A percentile compares a stretch with the other conserved stretches of the same genome.
phyloP scores from a whole-genome alignment of 2,329 filamentous ascomycete species.

The Colletotrichum somersetense region DNA sequence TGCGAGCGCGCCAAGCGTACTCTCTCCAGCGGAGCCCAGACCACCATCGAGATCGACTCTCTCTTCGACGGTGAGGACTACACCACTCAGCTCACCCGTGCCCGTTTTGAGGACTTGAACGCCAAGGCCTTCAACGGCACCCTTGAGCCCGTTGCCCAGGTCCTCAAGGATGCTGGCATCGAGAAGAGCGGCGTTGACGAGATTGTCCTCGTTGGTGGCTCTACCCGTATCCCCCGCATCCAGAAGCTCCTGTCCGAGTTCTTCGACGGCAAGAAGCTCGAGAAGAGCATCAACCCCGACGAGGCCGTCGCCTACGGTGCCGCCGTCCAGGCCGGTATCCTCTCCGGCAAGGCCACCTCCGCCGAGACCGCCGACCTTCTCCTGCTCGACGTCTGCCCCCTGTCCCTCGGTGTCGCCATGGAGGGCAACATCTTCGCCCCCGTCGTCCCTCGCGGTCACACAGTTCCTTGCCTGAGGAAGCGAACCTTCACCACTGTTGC shows the following conservation, averaged over 20 bases:
- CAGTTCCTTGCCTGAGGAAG: slow-evolving; percentile 87
- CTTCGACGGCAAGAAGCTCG: slow-evolving; percentile 99
- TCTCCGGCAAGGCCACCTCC: slow-evolving; percentile 97
- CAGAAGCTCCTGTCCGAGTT: slow-evolving; percentile 99
- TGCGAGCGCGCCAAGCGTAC: slow-evolving; percentile 99
- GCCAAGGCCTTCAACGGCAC: slow-evolving; percentile 94
- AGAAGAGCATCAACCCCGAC: slow-evolving; percentile 99
- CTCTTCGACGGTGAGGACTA: slow-evolving; percentile 99
- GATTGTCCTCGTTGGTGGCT: slow-evolving; percentile 98
- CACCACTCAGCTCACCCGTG: slow-evolving; percentile 96
- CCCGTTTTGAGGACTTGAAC: slow-evolving; percentile 98
- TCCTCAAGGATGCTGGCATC: slow-evolving; percentile 90
- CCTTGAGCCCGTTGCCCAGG: slow-evolving; percentile 94
- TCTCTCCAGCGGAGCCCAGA: slow-evolving; percentile 96
- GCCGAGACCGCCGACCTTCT: slow-evolving; percentile 95
- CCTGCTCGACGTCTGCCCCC: slow-evolving; percentile 94
- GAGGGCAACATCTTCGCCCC: slow-evolving; percentile 99
- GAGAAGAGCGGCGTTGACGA: slow-evolving; percentile 95
- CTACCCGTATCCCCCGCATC: slow-evolving; percentile 97
- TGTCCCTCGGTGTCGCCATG: slow-evolving; percentile 99
- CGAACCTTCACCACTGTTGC: slow-evolving; percentile 87
- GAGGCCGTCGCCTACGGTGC: slow-evolving; percentile 99
- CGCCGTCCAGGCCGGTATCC: slow-evolving; percentile 97
- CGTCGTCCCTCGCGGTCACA: slow-evolving; percentile 84
- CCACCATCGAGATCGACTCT: slow-evolving; percentile 98